A percentile compares a stretch with the other conserved stretches of the same genome.
Evolutionary conservation across 2,329 filamentous ascomycete genomes (phyloP).

Genomic region (Aspergillus tubingensis): DNA sequence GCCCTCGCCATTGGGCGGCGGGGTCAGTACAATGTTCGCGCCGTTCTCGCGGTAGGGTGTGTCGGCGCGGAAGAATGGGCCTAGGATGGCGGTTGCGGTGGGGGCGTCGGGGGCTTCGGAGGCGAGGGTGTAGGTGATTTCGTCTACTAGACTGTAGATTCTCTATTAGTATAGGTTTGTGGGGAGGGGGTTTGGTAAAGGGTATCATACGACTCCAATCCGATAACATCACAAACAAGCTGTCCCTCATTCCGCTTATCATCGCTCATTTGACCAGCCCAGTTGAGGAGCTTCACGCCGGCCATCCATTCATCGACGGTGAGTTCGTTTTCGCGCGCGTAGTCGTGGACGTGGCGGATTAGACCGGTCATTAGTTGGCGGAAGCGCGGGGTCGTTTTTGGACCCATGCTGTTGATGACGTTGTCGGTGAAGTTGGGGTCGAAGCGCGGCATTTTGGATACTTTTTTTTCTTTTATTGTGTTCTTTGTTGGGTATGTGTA

Average conservation of each 20-base stretch:
- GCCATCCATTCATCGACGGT: constrained; percentile 62
- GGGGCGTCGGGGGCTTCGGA: constrained; percentile 55
- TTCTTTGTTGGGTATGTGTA: neutral
- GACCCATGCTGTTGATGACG: constrained; percentile 73
- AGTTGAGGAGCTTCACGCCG: constrained; percentile 60
- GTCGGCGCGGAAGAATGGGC: constrained; percentile 79
- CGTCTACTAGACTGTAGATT: constrained; percentile 63
- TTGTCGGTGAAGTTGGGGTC: constrained; percentile 62
- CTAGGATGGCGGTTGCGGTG: constrained; percentile 77
- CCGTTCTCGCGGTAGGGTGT: constrained; percentile 71
- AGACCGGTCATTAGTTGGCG: constrained; percentile 60
- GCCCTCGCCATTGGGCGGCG: constrained; percentile 50
- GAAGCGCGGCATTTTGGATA: constrained; percentile 33
- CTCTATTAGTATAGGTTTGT: neutral
- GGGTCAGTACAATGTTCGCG: constrained; percentile 61
- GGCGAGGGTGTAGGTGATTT: constrained; percentile 71
- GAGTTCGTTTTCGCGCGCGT: constrained; percentile 59
- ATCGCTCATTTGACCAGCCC: constrained; percentile 64
- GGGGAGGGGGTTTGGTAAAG: too few species aligned
- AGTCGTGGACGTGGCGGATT: constrained; percentile 61
- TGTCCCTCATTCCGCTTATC: constrained; percentile 65
- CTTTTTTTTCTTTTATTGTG: neutral
- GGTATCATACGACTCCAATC: constrained; percentile 54
- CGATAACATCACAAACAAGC: constrained; percentile 60
- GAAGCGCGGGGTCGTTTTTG: constrained; percentile 67